Conservation (phyloP, 345 rosid genomes). For the Eucalyptus erythrocorys region DNA sequence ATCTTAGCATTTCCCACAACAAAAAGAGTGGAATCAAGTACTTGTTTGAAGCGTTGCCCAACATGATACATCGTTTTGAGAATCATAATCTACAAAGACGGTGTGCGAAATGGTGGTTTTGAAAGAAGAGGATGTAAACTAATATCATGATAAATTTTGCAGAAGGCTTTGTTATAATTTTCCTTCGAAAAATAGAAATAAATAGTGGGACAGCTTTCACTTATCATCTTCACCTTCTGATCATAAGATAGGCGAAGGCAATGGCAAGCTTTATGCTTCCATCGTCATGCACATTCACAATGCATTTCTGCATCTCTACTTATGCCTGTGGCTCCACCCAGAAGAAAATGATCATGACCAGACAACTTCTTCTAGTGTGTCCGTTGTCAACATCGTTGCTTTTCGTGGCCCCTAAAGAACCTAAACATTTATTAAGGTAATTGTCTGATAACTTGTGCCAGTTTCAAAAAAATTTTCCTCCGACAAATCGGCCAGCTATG, state of each 20-base stretch:
- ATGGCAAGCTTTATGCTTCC: background rate
- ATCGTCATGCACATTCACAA: background rate
- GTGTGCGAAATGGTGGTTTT: background rate
- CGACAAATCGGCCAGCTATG: background rate
- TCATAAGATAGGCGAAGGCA: background rate
- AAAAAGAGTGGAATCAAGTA: background rate
- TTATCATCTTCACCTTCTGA: background rate
- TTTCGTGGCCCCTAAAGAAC: background rate
- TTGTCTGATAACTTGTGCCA: background rate
- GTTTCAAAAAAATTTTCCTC: background rate
- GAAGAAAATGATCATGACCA: background rate
- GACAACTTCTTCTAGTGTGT: background rate
- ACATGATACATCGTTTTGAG: background rate
- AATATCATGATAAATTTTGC: background rate
- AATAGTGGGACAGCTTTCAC: background rate
- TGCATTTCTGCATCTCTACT: background rate
- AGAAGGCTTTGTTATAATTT: background rate
- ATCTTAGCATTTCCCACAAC: background rate
- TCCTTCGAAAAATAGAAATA: background rate
- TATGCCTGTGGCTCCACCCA: background rate
- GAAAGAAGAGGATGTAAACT: background rate
- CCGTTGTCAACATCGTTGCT: background rate
- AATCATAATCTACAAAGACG: background rate
- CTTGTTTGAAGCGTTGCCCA: background rate
- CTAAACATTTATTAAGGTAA: background rate